Percentiles rank a stretch among this genome's conserved stretches.
These are phyloP conservation scores for Gynostemma pentaphyllum DNA, from an alignment of 306 rosid species.

Conservation along the genomic window DNA sequence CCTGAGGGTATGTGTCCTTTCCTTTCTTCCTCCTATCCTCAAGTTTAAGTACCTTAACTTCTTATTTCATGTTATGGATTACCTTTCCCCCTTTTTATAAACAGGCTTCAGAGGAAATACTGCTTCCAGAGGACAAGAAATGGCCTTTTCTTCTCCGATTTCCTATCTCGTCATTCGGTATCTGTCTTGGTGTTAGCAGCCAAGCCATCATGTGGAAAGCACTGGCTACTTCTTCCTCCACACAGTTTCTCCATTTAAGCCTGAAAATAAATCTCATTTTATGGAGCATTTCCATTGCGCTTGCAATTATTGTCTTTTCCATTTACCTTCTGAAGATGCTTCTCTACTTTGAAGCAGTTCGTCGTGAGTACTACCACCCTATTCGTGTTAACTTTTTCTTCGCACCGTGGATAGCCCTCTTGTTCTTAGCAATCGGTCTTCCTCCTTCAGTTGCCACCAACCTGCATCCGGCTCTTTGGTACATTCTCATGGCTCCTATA, in stretches of 20 bases:
- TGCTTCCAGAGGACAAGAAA: conserved; percentile 56
- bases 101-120: conserved; percentile 76
- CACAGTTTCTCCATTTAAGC: conserved; percentile 57
- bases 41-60: background rate
- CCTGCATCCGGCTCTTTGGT: conserved; percentile 53
- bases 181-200: conserved; percentile 83
- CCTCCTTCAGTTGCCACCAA: conserved; percentile 50
- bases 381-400: conserved; percentile 86
- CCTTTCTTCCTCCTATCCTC: background rate
- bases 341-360: conserved; percentile 84
- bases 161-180: conserved; percentile 65
- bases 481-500: conserved; percentile 68
- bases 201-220: conserved; percentile 89
- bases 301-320: conserved; percentile 19
- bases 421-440: conserved; percentile 60
- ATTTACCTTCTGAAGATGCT: conserved; percentile 43
- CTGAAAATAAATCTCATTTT: conserved; percentile 37
- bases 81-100: background rate
- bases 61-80: background rate
- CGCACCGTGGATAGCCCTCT: conserved; percentile 77
- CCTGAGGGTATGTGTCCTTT: conserved; percentile 39
- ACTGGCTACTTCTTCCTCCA: conserved; percentile 49
- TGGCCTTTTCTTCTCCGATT: conserved; percentile 88
- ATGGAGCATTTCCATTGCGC: conserved; percentile 55
- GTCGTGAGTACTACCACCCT: conserved; percentile 82